Evolutionary conservation across 495 filamentous ascomycete genomes (phyloP), one percentile per base, ranked within the genome.

Genomic region (Sordaria brevicollis): DNA sequence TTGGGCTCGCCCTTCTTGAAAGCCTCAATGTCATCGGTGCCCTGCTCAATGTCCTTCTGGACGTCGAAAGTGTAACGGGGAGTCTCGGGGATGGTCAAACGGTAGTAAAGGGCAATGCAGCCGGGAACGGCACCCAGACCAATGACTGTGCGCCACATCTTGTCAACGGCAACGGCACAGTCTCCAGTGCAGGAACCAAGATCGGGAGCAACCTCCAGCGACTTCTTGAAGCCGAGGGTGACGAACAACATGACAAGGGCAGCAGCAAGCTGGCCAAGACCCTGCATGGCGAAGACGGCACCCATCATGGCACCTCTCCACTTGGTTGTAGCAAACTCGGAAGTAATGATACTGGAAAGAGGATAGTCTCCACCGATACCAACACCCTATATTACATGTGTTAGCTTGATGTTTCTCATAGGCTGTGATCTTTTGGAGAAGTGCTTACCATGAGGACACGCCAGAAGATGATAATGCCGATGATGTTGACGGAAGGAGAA

Each of bases 281-380:
- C 91, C 76, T 94, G 92, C 88, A 93, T 93, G 71, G 91, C 87
- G 75, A 95, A 94, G 57, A 95, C 91, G 15, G 90, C 85, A n/a
- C 85, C 89, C 90, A 95, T 93, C 90, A 93, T 92, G 66, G 87
- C 87, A 70, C 90, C 91, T 71, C 91, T 81, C 88, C 89, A 90
- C 74, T 90, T 91, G 72, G 89, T 92, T 9, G 88, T 91, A 21
- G 90, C 90, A 73, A 90, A 91, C 83, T 93, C 90, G 11, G 91
- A 91, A 7, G 90, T 93, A 73, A 95, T 97, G 76, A 96, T 90
- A 17, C 90, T 90, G 21, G 89, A 92, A 17, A 97, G 84, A 1
- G 93, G 93, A 75, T 94, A 95, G 78, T 96, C 93, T 71, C 92
- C 92, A 71, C 92, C 92, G 65, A 94, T 94, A 54, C 92, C 92